A percentile compares a stretch with the other conserved stretches of the same genome.
phyloP scores from a whole-genome alignment of 352 stramenopile species.

The Aphanomyces stellatus region DNA sequence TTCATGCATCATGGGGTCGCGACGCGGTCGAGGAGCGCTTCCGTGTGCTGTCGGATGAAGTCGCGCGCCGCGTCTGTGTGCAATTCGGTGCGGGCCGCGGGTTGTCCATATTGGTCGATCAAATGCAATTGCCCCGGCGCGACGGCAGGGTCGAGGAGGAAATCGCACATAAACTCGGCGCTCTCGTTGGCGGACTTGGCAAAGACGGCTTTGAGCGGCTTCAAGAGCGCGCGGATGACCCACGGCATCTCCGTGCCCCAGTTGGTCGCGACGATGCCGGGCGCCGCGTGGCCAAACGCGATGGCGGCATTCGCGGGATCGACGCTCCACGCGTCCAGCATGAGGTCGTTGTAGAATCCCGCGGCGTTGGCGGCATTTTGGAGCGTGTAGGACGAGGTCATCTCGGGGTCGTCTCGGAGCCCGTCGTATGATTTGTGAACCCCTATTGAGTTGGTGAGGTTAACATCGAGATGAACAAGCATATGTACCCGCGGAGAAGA shows the following conservation, averaged over 20 bases:
- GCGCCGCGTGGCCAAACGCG: conserved; percentile 36
- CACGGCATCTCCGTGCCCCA: conserved; percentile 44
- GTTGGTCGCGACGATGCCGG: conserved; percentile 44
- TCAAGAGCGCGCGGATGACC: conserved; percentile 24
- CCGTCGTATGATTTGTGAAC: conserved; percentile 33
- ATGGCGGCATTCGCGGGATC: conserved; percentile 20
- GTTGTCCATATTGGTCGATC: conserved; percentile 3
- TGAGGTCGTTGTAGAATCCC: conserved; percentile 48
- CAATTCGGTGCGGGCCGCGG: background rate
- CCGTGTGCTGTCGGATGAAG: background rate
- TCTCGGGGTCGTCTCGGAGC: conserved; percentile 29
- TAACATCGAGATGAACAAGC: background rate
- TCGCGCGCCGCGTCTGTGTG: background rate
- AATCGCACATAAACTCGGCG: conserved; percentile 14
- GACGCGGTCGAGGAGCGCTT: background rate
- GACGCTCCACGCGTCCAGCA: conserved; percentile 29
- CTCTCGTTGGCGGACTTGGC: conserved; percentile 2
- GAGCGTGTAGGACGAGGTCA: conserved; percentile 33
- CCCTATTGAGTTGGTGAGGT: conserved; percentile 13
- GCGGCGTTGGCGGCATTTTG: conserved; percentile 41
- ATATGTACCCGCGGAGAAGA: conserved; percentile 30
- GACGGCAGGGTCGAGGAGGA: background rate
- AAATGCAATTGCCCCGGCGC: background rate
- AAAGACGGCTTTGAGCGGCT: conserved; percentile 22
- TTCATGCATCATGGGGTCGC: too few species aligned